Base-by-base conservation (phyloP, 2,329 filamentous ascomycete species). In the Pyrenochaeta sp. region DNA sequence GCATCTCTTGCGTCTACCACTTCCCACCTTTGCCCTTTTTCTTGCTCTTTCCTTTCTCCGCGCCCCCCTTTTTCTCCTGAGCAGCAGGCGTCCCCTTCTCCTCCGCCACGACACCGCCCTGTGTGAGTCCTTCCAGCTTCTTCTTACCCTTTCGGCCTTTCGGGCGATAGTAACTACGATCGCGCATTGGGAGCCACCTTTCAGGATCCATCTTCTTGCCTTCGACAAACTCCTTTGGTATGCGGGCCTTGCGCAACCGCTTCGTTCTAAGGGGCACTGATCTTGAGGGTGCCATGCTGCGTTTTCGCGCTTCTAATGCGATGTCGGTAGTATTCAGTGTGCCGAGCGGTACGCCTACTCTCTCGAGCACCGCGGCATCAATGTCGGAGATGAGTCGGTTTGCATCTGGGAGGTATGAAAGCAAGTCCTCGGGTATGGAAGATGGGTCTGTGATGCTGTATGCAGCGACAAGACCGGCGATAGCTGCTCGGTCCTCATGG, bases 61-160 rank as follows among this genome's bases (percentile, higher is more conserved):
- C 69, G 58, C 67, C 66, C 53, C 49, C 61, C 61, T 73, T 66
- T 58, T 72, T 72, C 62, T 77, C 75, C 69, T 70, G 66, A 61
- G 52, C 68, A 48, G 50, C 77, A 22, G 63, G 57, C 19, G 56
- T 56, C 37, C 55, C 76, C 59, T 79, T 81, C 55, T 91, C 90
- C 62, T 93, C 91, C 68, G 85, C 88, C 24, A 92, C 91, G 12
- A 90, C 80, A 48, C 93, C 94, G 59, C 95, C 95, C 77, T 98
- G 95, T 8, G 92, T 97, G 40, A 89, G 82, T 4, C 88, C 89
- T 68, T 79, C 78, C 63, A 76, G 69, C 80, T 90, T 90, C 84
- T 93, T 90, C 84, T 92, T 94, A 54, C 92, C 91, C 84, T 97
- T 96, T 82, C 91, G 93, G 5, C 93, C 93, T 81, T 95, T 97